Conservation (phyloP, 1,284 basidiomycete species). For the Spongispora temasekensis region DNA sequence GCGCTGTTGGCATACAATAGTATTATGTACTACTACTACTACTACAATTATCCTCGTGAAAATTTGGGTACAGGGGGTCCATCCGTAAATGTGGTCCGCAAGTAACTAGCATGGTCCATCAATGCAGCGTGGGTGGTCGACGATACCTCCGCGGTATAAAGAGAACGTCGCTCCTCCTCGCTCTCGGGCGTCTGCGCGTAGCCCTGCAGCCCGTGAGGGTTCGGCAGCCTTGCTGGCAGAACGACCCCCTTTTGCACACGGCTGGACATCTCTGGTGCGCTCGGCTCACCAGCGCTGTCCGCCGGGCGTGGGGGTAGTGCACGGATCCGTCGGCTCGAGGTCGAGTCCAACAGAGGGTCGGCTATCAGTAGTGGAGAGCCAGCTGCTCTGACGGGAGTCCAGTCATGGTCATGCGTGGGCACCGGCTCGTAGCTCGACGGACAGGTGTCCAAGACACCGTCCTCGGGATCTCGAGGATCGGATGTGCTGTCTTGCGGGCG, state of each 20-base stretch:
- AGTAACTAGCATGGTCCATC: constrained; percentile 32
- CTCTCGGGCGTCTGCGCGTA: constrained; percentile 4
- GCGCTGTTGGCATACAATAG: constrained; percentile 20
- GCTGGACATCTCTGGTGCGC: background rate
- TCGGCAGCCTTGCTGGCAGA: constrained; percentile 1
- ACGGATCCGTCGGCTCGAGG: constrained; percentile 23
- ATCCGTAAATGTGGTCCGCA: constrained; percentile 18
- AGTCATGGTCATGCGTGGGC: constrained; percentile 22
- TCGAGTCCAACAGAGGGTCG: constrained; percentile 12
- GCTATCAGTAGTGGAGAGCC: constrained; percentile 12
- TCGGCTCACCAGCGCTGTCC: background rate
- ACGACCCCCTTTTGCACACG: background rate
- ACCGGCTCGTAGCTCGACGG: constrained; percentile 20
- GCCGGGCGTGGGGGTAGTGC: constrained; percentile 34
- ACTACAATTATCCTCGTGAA: constrained; percentile 7
- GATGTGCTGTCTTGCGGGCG: constrained; percentile 12
- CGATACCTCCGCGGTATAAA: constrained; percentile 27
- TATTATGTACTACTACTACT: no score
- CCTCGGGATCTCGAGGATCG: constrained; percentile 18
- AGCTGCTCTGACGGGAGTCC: constrained; percentile 1
- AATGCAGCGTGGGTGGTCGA: constrained; percentile 31
- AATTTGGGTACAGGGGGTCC: constrained; percentile 8
- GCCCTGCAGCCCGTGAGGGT: constrained; percentile 8
- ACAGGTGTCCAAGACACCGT: constrained; percentile 27
- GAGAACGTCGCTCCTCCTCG: constrained; percentile 23